Conservation (phyloP, 169 alveolate species). For the Plasmodium knowlesi region DNA sequence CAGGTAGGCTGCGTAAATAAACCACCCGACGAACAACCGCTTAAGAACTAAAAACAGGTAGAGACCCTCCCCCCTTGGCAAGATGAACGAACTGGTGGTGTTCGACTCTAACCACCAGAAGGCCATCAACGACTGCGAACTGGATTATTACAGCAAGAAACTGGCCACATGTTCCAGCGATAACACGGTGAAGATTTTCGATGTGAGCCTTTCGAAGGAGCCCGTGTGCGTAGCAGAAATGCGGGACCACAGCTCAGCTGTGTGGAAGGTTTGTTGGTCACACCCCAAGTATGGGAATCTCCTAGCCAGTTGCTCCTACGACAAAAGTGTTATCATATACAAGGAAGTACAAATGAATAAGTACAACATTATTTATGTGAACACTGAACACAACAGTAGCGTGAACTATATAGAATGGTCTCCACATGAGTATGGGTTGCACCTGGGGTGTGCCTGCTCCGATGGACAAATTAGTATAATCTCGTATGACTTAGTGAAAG, state of each 20-base stretch:
- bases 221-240: slow-evolving; percentile 76
- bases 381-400: slow-evolving; percentile 83
- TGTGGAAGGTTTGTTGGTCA: slow-evolving; percentile 91
- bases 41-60: not conserved
- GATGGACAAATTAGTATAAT: slow-evolving; percentile 84
- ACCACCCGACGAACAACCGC: not conserved
- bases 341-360: slow-evolving; percentile 81
- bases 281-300: slow-evolving; percentile 92
- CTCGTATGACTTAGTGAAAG: slow-evolving; percentile 46
- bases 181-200: slow-evolving; percentile 84
- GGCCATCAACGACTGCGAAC: slow-evolving; percentile 85
- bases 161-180: slow-evolving; percentile 90
- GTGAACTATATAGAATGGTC: slow-evolving; percentile 86
- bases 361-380: slow-evolving; percentile 83
- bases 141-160: slow-evolving; percentile 89
- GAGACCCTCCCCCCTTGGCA: not conserved
- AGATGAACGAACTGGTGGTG: slow-evolving; percentile 78
- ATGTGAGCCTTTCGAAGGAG: slow-evolving; percentile 80
- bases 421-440: slow-evolving; percentile 89
- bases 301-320: slow-evolving; percentile 91
- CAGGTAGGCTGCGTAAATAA: not conserved
- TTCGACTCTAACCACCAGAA: slow-evolving; percentile 82
- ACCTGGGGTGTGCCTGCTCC: slow-evolving; percentile 85
- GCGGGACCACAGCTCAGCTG: slow-evolving; percentile 89
- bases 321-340: slow-evolving; percentile 88